Evolutionary conservation across 768 basidiomycete genomes (phyloP).

Genomic region (Punctularia strigosozonata): DNA sequence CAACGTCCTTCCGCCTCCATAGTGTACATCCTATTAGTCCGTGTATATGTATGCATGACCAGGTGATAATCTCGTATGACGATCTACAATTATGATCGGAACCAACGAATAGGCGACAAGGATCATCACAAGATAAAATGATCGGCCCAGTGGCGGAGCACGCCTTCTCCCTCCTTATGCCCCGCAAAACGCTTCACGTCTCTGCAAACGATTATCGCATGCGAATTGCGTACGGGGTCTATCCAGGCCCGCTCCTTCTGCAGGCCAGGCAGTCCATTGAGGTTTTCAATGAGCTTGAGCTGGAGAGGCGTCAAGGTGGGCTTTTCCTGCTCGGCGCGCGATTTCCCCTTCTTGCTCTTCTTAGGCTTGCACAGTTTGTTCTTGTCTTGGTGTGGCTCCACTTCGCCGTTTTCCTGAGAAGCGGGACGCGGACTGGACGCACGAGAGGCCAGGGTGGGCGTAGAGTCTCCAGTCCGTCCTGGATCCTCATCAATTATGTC

Average conservation of each 20-base stretch:
- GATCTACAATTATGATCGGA: no score
- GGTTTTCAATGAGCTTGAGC: constrained; percentile 36
- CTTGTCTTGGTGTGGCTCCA: background rate
- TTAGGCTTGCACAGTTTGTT: background rate
- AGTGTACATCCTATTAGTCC: no score
- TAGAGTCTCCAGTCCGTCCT: background rate
- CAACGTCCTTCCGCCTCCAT: no score
- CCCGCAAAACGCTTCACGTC: constrained; percentile 47
- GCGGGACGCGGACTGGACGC: background rate
- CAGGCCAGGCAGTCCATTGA: constrained; percentile 58
- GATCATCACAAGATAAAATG: constrained; percentile 34
- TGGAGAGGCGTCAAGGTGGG: constrained; percentile 47
- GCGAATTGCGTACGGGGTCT: constrained; percentile 45
- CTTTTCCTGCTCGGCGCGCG: constrained; percentile 15
- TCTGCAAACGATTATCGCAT: constrained; percentile 61
- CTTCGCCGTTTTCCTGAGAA: background rate
- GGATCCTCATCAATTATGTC: constrained; percentile 38
- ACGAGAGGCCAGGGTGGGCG: background rate
- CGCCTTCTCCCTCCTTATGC: constrained; percentile 50
- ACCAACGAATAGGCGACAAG: no score
- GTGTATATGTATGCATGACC: no score
- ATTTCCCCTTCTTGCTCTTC: background rate
- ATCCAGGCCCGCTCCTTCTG: constrained; percentile 66
- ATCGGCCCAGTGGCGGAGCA: constrained; percentile 64
- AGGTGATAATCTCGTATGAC: no score